These are phyloP conservation scores for Elsinoe australis DNA, from an alignment of 2,329 filamentous ascomycete genomes.

Conservation along the genomic window DNA sequence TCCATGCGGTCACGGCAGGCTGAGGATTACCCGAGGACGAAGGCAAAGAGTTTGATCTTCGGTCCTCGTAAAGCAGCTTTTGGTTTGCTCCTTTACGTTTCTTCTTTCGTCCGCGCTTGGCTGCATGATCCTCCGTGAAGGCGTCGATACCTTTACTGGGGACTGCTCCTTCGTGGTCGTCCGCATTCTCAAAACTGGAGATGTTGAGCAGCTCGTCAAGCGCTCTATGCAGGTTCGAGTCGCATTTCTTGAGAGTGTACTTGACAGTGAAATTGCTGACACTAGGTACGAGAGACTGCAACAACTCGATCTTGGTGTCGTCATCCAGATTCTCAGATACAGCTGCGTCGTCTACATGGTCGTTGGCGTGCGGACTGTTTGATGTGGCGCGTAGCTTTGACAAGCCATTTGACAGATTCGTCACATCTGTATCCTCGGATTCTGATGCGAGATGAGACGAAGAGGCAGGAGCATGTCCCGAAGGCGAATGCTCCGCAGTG, in stretches of 20 bases:
- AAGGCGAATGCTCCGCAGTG: slow-evolving; percentile 42
- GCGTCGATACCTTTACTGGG: slow-evolving; percentile 70
- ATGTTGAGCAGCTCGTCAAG: slow-evolving; percentile 76
- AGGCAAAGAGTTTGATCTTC: slow-evolving; percentile 23
- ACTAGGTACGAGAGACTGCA: slow-evolving; percentile 67
- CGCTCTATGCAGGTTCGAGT: slow-evolving; percentile 59
- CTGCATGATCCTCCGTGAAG: slow-evolving; percentile 56
- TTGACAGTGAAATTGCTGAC: slow-evolving; percentile 55
- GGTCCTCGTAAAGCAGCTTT: slow-evolving; percentile 28
- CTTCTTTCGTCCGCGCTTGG: slow-evolving; percentile 37
- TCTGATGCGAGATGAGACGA: slow-evolving; percentile 21
- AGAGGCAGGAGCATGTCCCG: slow-evolving; percentile 22
- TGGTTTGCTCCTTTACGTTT: slow-evolving; percentile 37
- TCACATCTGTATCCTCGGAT: slow-evolving; percentile 45
- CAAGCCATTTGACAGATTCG: slow-evolving; percentile 42
- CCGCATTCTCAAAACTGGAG: slow-evolving; percentile 64
- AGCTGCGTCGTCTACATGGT: slow-evolving; percentile 23
- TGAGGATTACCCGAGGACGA: slow-evolving; percentile 25
- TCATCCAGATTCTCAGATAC: slow-evolving; percentile 42
- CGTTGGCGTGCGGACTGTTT: slow-evolving; percentile 21
- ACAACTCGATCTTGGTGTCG: slow-evolving; percentile 54
- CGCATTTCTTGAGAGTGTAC: slow-evolving; percentile 59
- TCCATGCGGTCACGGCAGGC: slow-evolving; percentile 48
- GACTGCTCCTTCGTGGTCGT: slow-evolving; percentile 41
- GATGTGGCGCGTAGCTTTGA: slow-evolving; percentile 30